Conservation (phyloP, 2,329 filamentous ascomycete species). For the Verticillium klebahnii region DNA sequence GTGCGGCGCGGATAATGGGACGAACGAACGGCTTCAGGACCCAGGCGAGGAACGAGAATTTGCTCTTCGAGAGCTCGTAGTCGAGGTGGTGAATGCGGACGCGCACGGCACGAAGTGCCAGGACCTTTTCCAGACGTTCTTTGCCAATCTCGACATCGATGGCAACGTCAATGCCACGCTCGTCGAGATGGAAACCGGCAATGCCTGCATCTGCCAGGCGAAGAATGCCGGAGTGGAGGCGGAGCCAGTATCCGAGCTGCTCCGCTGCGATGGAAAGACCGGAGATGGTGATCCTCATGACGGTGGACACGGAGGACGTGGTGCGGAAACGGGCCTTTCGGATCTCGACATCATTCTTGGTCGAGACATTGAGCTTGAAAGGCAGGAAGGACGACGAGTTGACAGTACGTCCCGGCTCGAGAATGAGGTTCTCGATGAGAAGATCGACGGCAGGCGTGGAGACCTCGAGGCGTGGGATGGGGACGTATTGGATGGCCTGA, state of each 20-base stretch:
- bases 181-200: conserved; percentile 78
- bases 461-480: conserved; percentile 86
- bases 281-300: conserved; percentile 73
- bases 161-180: conserved; percentile 80
- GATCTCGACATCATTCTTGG: conserved; percentile 81
- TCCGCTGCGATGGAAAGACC: conserved; percentile 80
- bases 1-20: conserved; percentile 71
- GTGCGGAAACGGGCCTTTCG: conserved; percentile 71
- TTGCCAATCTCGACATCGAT: conserved; percentile 80
- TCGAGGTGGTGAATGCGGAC: conserved; percentile 84
- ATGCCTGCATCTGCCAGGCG: conserved; percentile 78
- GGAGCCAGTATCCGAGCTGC: conserved; percentile 87
- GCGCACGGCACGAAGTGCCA: conserved; percentile 69
- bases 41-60: conserved; percentile 75
- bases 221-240: conserved; percentile 70
- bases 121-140: conserved; percentile 73
- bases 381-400: conserved; percentile 88
- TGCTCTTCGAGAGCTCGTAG: conserved; percentile 71
- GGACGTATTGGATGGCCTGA: conserved; percentile 76
- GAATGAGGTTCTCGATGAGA: conserved; percentile 81
- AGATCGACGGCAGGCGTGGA: conserved; percentile 80
- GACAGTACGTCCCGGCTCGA: conserved; percentile 81
- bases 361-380: conserved; percentile 74
- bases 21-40: conserved; percentile 78
- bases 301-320: conserved; percentile 59